Percentiles rank a stretch among this genome's conserved stretches.
These are phyloP conservation scores for Populus alba DNA, from an alignment of 345 rosid genomes.

Conservation along the genomic window DNA sequence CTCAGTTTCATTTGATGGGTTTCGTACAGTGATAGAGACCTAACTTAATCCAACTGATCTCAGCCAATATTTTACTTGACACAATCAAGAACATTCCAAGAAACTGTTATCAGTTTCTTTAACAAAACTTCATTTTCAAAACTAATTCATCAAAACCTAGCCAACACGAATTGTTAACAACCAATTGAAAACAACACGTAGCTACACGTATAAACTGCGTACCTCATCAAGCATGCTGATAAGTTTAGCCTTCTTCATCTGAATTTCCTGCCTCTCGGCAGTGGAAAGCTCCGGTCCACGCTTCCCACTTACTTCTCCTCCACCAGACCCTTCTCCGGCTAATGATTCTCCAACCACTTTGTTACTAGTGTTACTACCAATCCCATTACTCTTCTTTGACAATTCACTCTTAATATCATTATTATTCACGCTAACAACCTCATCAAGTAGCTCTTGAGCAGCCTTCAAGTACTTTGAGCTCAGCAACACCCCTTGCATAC, in stretches of 20 bases:
- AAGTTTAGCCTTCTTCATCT: conserved; percentile 95
- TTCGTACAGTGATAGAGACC: too few species aligned
- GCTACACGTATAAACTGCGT: neutral
- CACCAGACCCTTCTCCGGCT: conserved; percentile 44
- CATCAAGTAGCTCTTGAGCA: conserved; percentile 88
- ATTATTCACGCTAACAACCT: conserved; percentile 76
- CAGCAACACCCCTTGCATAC: conserved; percentile 57
- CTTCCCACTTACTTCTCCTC: conserved; percentile 45
- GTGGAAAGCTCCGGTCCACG: conserved; percentile 57
- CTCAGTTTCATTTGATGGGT: too few species aligned
- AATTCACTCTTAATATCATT: conserved; percentile 33
- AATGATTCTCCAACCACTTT: conserved; percentile 58
- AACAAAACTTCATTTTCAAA: too few species aligned
- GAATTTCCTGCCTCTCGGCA: conserved; percentile 94
- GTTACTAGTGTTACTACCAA: conserved; percentile 25
- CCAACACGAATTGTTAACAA: neutral
- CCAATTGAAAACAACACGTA: neutral
- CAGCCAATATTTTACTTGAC: too few species aligned
- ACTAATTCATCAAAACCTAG: too few species aligned
- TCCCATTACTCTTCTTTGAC: conserved; percentile 43
- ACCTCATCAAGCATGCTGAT: conserved; percentile 94
- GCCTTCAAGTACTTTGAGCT: conserved; percentile 96
- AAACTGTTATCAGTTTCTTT: too few species aligned
- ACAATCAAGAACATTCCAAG: too few species aligned
- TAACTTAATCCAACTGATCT: too few species aligned